Base-by-base conservation (phyloP, 2,329 filamentous ascomycete species). In the Trichoderma atroviride region DNA sequence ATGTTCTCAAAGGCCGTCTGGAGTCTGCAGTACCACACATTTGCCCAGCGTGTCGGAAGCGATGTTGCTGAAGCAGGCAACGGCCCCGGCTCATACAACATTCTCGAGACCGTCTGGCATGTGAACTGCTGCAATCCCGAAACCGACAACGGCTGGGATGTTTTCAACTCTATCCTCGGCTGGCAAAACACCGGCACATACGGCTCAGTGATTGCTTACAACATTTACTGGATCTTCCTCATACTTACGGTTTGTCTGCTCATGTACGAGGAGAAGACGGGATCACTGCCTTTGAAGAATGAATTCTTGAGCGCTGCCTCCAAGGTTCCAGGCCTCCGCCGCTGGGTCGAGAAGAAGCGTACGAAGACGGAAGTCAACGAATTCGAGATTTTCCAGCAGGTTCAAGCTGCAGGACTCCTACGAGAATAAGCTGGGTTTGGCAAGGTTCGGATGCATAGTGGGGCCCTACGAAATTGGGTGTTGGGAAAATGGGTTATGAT, bases 111-210 rank as follows among this genome's bases (percentile, higher is more conserved):
- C 69, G 92, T 95, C 27, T 95, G 92, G 92, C 92, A 95, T 76
- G 87, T 95, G 70, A 94, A 95, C 78, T 80, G 89, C 80, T 92
- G 89, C 78, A 91, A 86, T 72, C 87, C 90, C 1, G 79, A 86
- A 69, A 78, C 88, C 52, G 87, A 90, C 72, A 89, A 89, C 33
- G 89, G 88, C 50, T 93, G 90, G 90, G 89, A 89, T 59, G 86
- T 92, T 70, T 92, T 93, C 83, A 92, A 92, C 74, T 85, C 89
- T 43, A 80, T 93, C 61, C 83, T 93, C 19, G 91, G 91, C 57
- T 93, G 94, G 94, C 87, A 89, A 70, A 97, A 97, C 82, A 93
- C 91, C 19, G 94, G 92, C 5, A 96, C 93, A 1, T 94, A 95
- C 75, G 93, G 93, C 66, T 94, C 92, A 0, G 91, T 97, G 72